Conservation (phyloP, 2,329 filamentous ascomycete species). For the Sporothrix pallida region DNA sequence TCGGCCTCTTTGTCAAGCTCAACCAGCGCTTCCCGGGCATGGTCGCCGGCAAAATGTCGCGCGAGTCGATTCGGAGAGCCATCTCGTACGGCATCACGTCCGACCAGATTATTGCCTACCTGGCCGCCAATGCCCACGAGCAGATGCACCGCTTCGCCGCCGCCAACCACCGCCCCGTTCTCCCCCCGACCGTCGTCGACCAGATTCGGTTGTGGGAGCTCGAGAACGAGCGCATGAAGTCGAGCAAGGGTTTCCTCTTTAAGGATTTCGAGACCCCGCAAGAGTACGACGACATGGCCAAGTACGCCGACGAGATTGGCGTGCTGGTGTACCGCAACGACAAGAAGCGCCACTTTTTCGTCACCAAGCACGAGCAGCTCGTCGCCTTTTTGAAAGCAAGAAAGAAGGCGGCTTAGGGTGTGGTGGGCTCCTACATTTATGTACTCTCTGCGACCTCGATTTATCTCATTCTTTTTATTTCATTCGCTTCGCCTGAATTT, state of each 20-base stretch:
- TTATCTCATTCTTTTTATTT: not conserved
- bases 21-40: conserved; percentile 93
- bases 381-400: conserved; percentile 75
- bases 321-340: conserved; percentile 89
- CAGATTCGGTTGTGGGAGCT: conserved; percentile 98
- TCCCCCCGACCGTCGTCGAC: conserved; percentile 95
- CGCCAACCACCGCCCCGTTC: conserved; percentile 67
- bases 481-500: no score
- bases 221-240: conserved; percentile 91
- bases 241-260: conserved; percentile 83
- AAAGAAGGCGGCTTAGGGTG: conserved; percentile 53
- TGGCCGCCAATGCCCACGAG: conserved; percentile 90
- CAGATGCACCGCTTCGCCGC: conserved; percentile 78
- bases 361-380: conserved; percentile 88
- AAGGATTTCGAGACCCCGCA: conserved; percentile 77
- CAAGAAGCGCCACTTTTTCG: conserved; percentile 83
- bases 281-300: conserved; percentile 73
- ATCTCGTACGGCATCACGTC: conserved; percentile 91
- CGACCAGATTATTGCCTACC: conserved; percentile 92
- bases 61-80: conserved; percentile 84
- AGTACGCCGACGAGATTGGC: conserved; percentile 88
- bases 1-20: conserved; percentile 86
- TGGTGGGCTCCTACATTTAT: not conserved
- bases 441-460: no score
- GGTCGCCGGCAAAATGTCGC: conserved; percentile 88